Evolutionary conservation across 306 rosid species (phyloP).

Genomic region (Ochetophila trinervis): DNA sequence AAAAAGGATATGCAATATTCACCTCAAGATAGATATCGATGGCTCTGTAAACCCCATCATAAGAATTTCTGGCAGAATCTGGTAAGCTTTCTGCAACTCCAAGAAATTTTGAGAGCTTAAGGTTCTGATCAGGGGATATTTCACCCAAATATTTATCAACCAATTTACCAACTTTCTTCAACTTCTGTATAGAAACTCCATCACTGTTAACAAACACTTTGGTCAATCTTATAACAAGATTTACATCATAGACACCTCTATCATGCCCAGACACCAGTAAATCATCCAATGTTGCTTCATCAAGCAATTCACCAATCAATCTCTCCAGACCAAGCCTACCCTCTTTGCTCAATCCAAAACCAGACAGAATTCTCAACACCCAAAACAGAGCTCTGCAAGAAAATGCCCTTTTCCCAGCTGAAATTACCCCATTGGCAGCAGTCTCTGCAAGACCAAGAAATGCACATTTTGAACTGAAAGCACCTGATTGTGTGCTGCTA

Average conservation of each 20-base stretch:
- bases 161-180: constrained; percentile 63
- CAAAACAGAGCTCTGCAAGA: constrained; percentile 67
- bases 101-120: constrained; percentile 60
- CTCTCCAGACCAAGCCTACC: constrained; percentile 53
- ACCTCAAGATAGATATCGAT: constrained; percentile 79
- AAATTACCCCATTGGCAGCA: constrained; percentile 52
- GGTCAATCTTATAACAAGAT: constrained; percentile 59
- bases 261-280: constrained; percentile 51
- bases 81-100: constrained; percentile 71
- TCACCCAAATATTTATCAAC: constrained; percentile 64
- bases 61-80: constrained; percentile 58
- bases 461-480: constrained; percentile 22
- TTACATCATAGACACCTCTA: constrained; percentile 60
- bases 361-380: constrained; percentile 57
- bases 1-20: constrained; percentile 12
- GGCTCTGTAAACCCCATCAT: constrained; percentile 73
- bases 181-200: constrained; percentile 32
- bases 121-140: constrained; percentile 70
- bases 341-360: constrained; percentile 47
- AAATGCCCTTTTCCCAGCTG: constrained; percentile 42
- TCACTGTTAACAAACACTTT: constrained; percentile 42
- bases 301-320: constrained; percentile 63
- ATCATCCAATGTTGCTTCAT: constrained; percentile 69
- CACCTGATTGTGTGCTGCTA: background rate
- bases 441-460: constrained; percentile 57